Evolutionary conservation across 495 filamentous ascomycete genomes (phyloP).

Genomic region (Parathielavia appendiculata): DNA sequence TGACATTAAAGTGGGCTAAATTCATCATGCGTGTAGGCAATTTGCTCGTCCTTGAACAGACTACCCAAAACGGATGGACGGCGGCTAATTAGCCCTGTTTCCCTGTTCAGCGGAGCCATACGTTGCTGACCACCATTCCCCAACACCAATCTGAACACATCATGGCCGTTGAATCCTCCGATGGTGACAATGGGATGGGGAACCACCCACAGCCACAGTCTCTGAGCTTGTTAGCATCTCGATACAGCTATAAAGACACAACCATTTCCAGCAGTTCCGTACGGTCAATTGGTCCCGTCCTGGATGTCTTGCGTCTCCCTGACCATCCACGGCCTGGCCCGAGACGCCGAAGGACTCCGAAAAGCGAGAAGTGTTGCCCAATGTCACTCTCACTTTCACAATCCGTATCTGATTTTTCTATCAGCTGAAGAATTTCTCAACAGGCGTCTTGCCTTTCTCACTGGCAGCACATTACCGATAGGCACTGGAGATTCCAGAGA

Average conservation of each 20-base stretch:
- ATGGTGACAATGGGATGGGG: neutral
- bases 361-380: no score
- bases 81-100: constrained; percentile 35
- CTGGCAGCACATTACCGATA: no score
- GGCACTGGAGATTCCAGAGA: neutral
- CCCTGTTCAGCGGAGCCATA: neutral
- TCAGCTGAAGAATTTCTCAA: no score
- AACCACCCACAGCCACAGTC: neutral
- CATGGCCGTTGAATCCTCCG: neutral
- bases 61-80: constrained; percentile 15
- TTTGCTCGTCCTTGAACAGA: neutral
- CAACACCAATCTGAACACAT: neutral
- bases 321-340: neutral
- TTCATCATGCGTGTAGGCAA: constrained; percentile 19
- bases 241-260: constrained; percentile 7
- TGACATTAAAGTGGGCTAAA: constrained; percentile 18
- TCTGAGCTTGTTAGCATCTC: neutral
- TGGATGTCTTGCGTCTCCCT: neutral
- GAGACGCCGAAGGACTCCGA: neutral
- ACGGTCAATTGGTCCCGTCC: neutral
- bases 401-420: no score
- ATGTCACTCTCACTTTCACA: no score
- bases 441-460: no score
- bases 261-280: neutral
- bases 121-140: neutral